Conservation (phyloP, 345 rosid genomes). For the Euphorbia peplus region DNA sequence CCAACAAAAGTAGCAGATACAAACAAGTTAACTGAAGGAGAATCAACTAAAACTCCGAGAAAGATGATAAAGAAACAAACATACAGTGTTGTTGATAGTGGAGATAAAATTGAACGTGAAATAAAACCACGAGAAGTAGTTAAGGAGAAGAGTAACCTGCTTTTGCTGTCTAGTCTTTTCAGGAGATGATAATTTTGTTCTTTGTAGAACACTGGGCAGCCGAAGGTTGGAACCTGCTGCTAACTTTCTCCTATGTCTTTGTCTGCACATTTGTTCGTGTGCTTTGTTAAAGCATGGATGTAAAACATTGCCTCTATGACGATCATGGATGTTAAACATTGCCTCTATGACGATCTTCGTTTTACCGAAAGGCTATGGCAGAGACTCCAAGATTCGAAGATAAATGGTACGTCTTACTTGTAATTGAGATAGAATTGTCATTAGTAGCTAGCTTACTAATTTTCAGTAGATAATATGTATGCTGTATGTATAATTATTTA, state of each 20-base stretch:
- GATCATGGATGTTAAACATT: too few species aligned
- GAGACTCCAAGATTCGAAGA: too few species aligned
- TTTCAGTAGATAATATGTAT: background rate
- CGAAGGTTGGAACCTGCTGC: background rate
- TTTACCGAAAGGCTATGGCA: background rate
- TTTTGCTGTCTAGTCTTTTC: conserved; percentile 47
- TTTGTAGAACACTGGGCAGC: background rate
- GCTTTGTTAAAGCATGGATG: conserved; percentile 7
- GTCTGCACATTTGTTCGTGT: background rate
- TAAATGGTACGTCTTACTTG: background rate
- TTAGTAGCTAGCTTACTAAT: background rate
- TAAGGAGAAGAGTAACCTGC: conserved; percentile 17
- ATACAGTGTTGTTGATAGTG: background rate
- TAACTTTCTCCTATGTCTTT: conserved; percentile 4
- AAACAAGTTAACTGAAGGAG: background rate
- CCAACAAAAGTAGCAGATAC: background rate
- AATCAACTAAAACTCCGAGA: background rate
- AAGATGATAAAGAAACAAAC: background rate
- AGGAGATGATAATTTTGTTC: conserved; percentile 15
- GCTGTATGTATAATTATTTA: too few species aligned
- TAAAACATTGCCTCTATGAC: conserved; percentile 14
- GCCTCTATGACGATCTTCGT: conserved; percentile 1
- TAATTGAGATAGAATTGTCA: background rate
- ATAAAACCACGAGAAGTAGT: conserved; percentile 8
- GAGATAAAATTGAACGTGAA: background rate